Evolutionary conservation across 805 yeast species (phyloP).

Genomic region (Yamadazyma olivae): DNA sequence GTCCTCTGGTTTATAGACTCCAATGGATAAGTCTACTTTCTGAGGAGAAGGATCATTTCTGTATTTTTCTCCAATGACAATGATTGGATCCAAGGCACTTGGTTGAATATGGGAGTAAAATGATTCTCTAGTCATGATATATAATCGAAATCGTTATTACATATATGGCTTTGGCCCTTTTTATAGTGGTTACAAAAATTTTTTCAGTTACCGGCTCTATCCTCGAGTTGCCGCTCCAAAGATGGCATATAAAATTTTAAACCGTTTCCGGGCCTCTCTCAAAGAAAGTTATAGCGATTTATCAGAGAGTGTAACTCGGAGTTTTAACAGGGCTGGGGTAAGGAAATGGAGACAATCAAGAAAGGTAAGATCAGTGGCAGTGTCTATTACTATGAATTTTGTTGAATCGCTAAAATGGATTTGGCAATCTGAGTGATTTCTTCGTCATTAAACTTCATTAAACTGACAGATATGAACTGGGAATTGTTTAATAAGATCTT

Average conservation of each 20-base stretch:
- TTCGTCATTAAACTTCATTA: conserved; percentile 3
- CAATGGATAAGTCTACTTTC: conserved; percentile 42
- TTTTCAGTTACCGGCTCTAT: conserved; percentile 4
- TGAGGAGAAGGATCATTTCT: conserved; percentile 24
- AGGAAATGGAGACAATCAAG: no score
- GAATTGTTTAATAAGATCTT: conserved; percentile 27
- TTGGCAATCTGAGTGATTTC: conserved; percentile 5
- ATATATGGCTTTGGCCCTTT: no score
- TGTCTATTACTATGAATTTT: no score
- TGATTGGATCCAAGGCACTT: conserved; percentile 28
- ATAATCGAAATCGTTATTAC: not conserved
- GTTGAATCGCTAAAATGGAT: conserved; percentile 3
- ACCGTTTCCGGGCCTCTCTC: not conserved
- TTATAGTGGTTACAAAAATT: not conserved
- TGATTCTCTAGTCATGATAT: conserved; percentile 10
- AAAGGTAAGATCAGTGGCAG: no score
- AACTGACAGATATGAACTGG: conserved; percentile 26
- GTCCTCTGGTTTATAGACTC: conserved; percentile 42
- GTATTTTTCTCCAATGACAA: conserved; percentile 18
- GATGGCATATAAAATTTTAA: not conserved
- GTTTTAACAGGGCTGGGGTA: no score
- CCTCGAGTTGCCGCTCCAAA: conserved; percentile 1
- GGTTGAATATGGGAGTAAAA: conserved; percentile 9
- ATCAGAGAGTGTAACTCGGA: not conserved
- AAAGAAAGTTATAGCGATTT: not conserved